Base-by-base conservation (phyloP, 164 flowering plant species). In the Vitis rotundifolia region DNA sequence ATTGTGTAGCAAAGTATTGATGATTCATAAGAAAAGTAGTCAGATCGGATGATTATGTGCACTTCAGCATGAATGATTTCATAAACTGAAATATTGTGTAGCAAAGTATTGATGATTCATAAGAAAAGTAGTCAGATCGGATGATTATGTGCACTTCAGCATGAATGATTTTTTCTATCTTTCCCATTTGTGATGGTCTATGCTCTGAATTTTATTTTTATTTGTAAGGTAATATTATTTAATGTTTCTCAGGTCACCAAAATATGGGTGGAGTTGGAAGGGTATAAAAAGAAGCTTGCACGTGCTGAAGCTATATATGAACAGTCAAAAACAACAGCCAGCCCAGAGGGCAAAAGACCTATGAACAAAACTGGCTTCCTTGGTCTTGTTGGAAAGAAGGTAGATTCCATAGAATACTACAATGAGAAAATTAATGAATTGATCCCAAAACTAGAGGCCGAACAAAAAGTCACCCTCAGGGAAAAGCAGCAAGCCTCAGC, bases 401-500 rank as follows among this genome's bases (percentile, higher is more conserved):
- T 93, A 0, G 97, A 93, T 67, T 84, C 88, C 55, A 88, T 95
- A 67, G 86, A 89, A 11, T 90, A 81, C 84, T 91, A 78, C 81
- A 86, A 76, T 64, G 85, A 87, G 68, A 87, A 88, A 78, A 95
- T 91, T 55, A 81, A 73, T 55, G 94, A 91, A 56, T 68, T 85
- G 29, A 64, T 75, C 26, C 85, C 90, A 7, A 89, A 89, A 75
- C 62, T 90, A 77, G 98, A 93, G 78, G 72, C 89, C 9, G 99
- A 89, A 75, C 96, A 91, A 65, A 87, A 87, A 63, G 71, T 64
- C 28, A 87, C 98, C 59, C 68, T 93, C 11, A 79, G 74, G 70
- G 98, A 93, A 31, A 93, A 87, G 79, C 98, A 91, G 58, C 81
- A 74, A 67, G 66, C 76, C 67, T 75, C 98, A 4, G 96, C 98